A percentile compares a stretch with the other conserved stretches of the same genome.
Evolutionary conservation across 805 yeast genomes (phyloP).

Genomic region (Spathaspora sp.): DNA sequence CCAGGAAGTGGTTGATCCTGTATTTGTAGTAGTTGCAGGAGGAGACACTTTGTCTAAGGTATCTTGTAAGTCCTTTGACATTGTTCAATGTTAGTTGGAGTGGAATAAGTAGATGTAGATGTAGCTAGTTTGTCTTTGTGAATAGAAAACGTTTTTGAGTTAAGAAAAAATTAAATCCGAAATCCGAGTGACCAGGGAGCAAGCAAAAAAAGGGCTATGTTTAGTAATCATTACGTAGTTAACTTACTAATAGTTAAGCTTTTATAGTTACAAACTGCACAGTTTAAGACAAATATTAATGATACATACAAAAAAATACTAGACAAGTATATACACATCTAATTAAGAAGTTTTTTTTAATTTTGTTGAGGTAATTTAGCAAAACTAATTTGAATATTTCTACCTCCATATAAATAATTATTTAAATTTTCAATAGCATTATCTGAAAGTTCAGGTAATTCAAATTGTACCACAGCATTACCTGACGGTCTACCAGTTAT

Average conservation of each 20-base stretch:
- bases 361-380: constrained; percentile 38
- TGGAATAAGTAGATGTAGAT: no score
- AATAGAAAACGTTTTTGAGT: no score
- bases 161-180: no score
- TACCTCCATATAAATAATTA: constrained; percentile 81
- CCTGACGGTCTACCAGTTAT: constrained; percentile 71
- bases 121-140: no score
- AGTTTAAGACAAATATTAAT: no score
- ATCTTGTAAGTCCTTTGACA: background rate
- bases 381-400: constrained; percentile 64
- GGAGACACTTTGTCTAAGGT: background rate
- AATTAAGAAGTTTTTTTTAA: background rate
- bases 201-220: no score
- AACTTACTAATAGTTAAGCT: no score
- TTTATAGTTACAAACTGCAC: no score
- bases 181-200: no score
- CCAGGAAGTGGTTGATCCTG: background rate
- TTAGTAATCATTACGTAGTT: no score
- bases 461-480: constrained; percentile 79
- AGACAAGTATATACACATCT: no score
- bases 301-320: no score
- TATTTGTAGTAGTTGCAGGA: background rate
- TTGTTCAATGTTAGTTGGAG: background rate
- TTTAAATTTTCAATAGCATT: constrained; percentile 71
- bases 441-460: constrained; percentile 62